A percentile compares a stretch with the other conserved stretches of the same genome.
Evolutionary conservation across 2,329 filamentous ascomycete genomes (phyloP).

Genomic region (Xylariaceae sp.): DNA sequence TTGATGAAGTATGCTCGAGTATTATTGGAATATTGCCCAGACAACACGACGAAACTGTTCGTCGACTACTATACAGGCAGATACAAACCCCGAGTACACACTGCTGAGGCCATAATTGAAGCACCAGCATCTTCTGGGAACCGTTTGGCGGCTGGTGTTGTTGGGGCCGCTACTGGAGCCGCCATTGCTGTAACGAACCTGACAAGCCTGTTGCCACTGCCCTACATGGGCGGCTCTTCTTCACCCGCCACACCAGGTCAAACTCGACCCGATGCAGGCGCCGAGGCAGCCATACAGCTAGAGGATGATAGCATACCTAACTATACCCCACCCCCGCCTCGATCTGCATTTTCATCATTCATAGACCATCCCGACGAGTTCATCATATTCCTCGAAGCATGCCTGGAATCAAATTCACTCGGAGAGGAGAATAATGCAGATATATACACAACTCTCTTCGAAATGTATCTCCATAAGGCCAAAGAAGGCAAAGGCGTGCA

Average conservation of each 20-base stretch:
- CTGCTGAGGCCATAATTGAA: conserved; percentile 30
- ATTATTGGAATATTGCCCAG: conserved; percentile 79
- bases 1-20: conserved; percentile 95
- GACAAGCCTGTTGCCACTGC: conserved; percentile 75
- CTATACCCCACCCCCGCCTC: conserved; percentile 77
- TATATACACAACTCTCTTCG: conserved; percentile 90
- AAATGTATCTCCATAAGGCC: conserved; percentile 94
- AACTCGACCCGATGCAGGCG: conserved; percentile 48
- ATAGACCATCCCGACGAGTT: conserved; percentile 92
- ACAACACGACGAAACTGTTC: conserved; percentile 80
- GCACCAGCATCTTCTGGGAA: conserved; percentile 36
- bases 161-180: conserved; percentile 74
- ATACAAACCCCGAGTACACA: conserved; percentile 70
- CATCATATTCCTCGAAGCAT: conserved; percentile 86
- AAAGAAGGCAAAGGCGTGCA: conserved; percentile 64
- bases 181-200: conserved; percentile 83
- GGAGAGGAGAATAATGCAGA: conserved; percentile 74
- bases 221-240: conserved; percentile 71
- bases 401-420: conserved; percentile 68
- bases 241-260: conserved; percentile 50
- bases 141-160: conserved; percentile 55
- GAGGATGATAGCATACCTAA: conserved; percentile 44
- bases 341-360: conserved; percentile 92
- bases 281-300: conserved; percentile 49
- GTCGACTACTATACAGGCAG: conserved; percentile 91